Base-by-base conservation (phyloP, 768 basidiomycete genomes). In the Rhodotorula taiwanensis region DNA sequence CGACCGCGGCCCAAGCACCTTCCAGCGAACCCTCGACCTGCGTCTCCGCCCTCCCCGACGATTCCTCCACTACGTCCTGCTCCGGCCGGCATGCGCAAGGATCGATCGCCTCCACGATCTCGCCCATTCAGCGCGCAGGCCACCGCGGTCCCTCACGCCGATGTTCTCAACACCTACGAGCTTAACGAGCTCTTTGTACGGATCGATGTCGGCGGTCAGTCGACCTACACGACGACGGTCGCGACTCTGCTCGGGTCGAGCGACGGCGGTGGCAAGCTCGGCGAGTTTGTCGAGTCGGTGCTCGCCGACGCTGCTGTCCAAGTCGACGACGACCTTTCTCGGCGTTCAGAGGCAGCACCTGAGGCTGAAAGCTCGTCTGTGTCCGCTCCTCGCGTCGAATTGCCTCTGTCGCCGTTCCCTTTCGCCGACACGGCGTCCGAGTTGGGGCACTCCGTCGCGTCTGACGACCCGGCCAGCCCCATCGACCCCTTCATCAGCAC, bases 401-500 rank as follows among this genome's bases (percentile, higher is more conserved):
- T n/a, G 30, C 39, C 52, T 2, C 27, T 31, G 1, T 62, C 60
- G 14, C 66, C 66, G 0, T 67, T 67, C 39, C 66, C 66, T 16
- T 67, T 62, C 57, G 54, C 50, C 27, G 43, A 52, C 51, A 15
- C 8, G 4, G 9, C 27, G 23, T 16, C 20, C 51, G 13, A 39
- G 23, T 25, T 14, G 23, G 39, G 2, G 2, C 4, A 10, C 27
- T 16, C 23, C 0, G 23, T 8, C 43, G 21, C 15, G 3, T 1
- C 13, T 34, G 41, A 47, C 8, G 57, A 58, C 27, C 61, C 57
- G 15, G 18, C 13, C 11, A 59, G 57, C n/a, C 66, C 66, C 0
- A 47, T 62, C 57, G 66, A 67, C 25, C 66, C 66, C 14, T 53
- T 55, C 53, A 33, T 58, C 41, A 14, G 28, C n/a, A n/a, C 49